Evolutionary conservation across 768 basidiomycete species (phyloP).

Genomic region (Phylloporus sp.): DNA sequence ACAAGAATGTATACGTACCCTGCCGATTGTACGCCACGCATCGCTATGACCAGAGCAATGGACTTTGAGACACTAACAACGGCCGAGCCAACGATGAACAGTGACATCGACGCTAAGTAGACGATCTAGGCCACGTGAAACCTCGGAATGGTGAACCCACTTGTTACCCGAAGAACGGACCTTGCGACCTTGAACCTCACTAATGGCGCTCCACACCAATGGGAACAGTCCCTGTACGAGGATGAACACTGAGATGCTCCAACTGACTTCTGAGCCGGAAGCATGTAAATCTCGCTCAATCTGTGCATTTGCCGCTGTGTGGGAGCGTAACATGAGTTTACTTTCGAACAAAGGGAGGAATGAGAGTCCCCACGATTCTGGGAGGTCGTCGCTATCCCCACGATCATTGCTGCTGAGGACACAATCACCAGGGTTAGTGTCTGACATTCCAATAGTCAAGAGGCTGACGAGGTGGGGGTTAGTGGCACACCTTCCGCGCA

Average conservation of each 20-base stretch:
- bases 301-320: constrained; percentile 59
- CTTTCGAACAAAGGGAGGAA: background rate
- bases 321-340: background rate
- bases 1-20: constrained; percentile 39
- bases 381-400: constrained; percentile 23
- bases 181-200: background rate
- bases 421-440: constrained; percentile 9
- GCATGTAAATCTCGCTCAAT: constrained; percentile 63
- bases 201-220: constrained; percentile 29
- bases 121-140: constrained; percentile 38
- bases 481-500: constrained; percentile 45
- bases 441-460: constrained; percentile 14
- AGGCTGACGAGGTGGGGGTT: background rate
- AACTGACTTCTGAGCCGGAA: constrained; percentile 57
- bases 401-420: constrained; percentile 29
- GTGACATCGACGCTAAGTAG: constrained; percentile 48
- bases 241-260: constrained; percentile 69
- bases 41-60: constrained; percentile 59
- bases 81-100: constrained; percentile 55
- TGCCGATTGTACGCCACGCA: constrained; percentile 61
- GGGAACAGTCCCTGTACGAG: constrained; percentile 57
- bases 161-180: background rate
- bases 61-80: constrained; percentile 54
- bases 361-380: constrained; percentile 25
- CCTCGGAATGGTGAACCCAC: background rate